phyloP scores from a whole-genome alignment of 192 early-diverging fungal species.

The Rhizoclosmatium sp. region DNA sequence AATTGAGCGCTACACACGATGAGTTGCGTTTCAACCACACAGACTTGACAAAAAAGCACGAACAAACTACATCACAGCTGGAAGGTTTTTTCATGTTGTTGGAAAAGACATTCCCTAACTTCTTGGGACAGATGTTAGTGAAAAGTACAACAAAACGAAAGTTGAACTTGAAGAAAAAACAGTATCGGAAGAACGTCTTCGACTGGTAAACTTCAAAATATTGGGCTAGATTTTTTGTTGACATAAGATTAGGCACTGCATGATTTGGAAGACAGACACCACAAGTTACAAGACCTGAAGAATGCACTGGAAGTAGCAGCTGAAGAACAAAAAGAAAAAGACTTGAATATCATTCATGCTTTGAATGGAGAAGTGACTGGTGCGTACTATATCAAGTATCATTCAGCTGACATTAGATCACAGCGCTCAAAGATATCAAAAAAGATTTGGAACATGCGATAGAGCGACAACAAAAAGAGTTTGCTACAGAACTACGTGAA shows the following conservation, averaged over 20 bases:
- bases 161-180: slow-evolving; percentile 1
- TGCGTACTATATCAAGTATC: not conserved
- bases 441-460: slow-evolving; percentile 2
- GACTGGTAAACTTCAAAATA: not conserved
- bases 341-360: not conserved
- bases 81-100: not conserved
- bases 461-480: slow-evolving; percentile 13
- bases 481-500: not conserved
- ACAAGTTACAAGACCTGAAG: not conserved
- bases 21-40: not conserved
- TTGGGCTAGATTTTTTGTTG: not conserved
- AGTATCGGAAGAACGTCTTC: not conserved
- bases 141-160: not conserved
- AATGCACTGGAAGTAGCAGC: not conserved
- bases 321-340: slow-evolving; percentile 8
- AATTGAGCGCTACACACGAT: not conserved
- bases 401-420: not conserved
- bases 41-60: not conserved
- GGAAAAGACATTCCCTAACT: not conserved
- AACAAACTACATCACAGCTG: not conserved
- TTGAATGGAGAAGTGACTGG: slow-evolving; percentile 15
- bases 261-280: not conserved
- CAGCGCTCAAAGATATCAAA: slow-evolving; percentile 14
- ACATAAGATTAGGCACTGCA: not conserved
- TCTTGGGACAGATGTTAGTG: not conserved